Percentiles rank a stretch among this genome's conserved stretches.
These are phyloP conservation scores for Parietaria judaica DNA, from an alignment of 306 rosid genomes.

Conservation along the genomic window DNA sequence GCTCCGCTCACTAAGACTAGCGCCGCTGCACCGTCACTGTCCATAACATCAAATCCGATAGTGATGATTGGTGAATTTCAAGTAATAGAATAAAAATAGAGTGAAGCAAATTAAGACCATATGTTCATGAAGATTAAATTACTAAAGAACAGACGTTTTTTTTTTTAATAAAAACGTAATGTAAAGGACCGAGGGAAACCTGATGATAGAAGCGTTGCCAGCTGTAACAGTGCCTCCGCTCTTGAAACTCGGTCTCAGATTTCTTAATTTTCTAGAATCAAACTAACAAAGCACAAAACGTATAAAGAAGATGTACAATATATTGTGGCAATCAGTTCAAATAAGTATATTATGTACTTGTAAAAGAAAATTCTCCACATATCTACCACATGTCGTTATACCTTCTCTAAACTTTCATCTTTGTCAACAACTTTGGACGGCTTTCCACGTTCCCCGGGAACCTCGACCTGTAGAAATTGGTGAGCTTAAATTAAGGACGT, in stretches of 20 bases:
- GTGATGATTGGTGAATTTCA: conserved; percentile 10
- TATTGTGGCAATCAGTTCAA: neutral
- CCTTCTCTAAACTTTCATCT: conserved; percentile 88
- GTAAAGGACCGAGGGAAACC: conserved; percentile 23
- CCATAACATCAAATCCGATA: no score
- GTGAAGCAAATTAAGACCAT: neutral
- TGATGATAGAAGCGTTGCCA: conserved; percentile 87
- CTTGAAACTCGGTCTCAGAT: conserved; percentile 80
- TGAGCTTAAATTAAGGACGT: conserved; percentile 12
- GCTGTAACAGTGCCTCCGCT: conserved; percentile 81
- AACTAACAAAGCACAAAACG: conserved; percentile 37
- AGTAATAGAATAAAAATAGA: neutral
- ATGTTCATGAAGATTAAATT: no score
- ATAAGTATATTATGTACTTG: neutral
- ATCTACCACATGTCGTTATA: conserved; percentile 22
- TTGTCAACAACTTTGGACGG: conserved; percentile 47
- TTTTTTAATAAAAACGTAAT: no score
- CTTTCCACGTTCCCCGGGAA: conserved; percentile 62
- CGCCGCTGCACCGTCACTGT: conserved; percentile 93
- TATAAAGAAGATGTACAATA: neutral
- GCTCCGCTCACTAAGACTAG: conserved; percentile 81
- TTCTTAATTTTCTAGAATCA: conserved; percentile 73
- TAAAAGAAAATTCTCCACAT: conserved; percentile 8
- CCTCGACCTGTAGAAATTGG: conserved; percentile 53
- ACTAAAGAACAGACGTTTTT: no score